Conservation (phyloP, 2,329 filamentous ascomycete genomes). For the Aspergillus fijiensis region DNA sequence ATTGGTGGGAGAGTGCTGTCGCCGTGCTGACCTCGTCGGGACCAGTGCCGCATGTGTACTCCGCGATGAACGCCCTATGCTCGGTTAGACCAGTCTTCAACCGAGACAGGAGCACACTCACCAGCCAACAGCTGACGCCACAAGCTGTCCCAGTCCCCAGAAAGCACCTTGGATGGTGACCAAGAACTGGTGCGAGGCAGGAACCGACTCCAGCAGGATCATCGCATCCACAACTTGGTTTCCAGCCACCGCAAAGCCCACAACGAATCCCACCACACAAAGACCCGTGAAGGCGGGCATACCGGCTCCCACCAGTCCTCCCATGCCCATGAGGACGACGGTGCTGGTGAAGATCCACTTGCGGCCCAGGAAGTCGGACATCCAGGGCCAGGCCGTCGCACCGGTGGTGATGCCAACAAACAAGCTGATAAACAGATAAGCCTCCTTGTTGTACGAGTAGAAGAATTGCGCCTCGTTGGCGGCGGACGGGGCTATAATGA, state of each 20-base stretch:
- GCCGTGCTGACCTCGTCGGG: conserved; percentile 19
- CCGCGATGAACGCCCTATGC: conserved; percentile 21
- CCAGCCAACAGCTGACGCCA: conserved; percentile 21
- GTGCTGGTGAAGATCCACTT: conserved; percentile 23
- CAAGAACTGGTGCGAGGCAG: conserved; percentile 23
- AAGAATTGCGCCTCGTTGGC: conserved; percentile 23
- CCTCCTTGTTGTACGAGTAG: conserved; percentile 14
- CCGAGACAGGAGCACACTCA: not conserved
- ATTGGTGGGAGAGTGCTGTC: conserved; percentile 6
- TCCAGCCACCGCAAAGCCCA: conserved; percentile 20
- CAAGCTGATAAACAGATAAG: conserved; percentile 19
- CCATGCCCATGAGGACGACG: conserved; percentile 20
- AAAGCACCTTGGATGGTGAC: conserved; percentile 18
- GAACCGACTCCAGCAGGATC: conserved; percentile 20
- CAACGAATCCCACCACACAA: conserved; percentile 20
- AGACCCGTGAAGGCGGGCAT: conserved; percentile 28
- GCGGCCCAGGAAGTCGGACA: conserved; percentile 20
- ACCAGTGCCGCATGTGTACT: conserved; percentile 24
- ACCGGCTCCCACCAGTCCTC: conserved; percentile 22
- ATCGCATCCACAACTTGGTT: conserved; percentile 19
- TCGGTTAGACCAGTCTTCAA: not conserved
- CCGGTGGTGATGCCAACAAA: conserved; percentile 18
- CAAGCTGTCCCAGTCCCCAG: conserved; percentile 21
- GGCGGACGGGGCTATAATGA: conserved; percentile 19
- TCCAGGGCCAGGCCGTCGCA: conserved; percentile 19